These are phyloP conservation scores for Endoconidiophora laricicola DNA, from an alignment of 2,329 filamentous ascomycete species.

Conservation along the genomic window DNA sequence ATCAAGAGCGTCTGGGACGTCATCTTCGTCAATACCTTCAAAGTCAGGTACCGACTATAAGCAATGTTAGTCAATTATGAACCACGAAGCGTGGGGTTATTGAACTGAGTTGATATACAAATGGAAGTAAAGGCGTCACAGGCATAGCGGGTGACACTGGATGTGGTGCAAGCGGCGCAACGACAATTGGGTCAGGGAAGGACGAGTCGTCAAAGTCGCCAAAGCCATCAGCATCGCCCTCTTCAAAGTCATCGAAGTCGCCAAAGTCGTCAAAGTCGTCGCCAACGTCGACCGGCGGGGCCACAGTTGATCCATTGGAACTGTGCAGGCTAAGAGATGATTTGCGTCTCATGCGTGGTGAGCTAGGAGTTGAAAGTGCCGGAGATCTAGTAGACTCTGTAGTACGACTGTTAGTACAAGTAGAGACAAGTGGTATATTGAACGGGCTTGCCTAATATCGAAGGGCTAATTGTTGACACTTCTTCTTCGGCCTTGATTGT, in stretches of 20 bases:
- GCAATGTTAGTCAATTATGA: conserved; percentile 1
- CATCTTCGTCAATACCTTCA: conserved; percentile 41
- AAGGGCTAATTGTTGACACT: neutral
- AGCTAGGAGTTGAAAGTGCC: conserved; percentile 15
- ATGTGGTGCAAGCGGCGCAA: conserved; percentile 18
- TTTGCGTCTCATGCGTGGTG: conserved; percentile 4
- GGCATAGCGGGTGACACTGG: conserved; percentile 16
- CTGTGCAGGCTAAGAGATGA: conserved; percentile 7
- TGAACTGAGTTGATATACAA: conserved; percentile 21
- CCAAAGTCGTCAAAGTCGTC: conserved; percentile 42
- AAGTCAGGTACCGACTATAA: conserved; percentile 50
- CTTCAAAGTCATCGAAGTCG: conserved; percentile 48
- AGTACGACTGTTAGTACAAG: neutral
- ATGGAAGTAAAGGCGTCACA: conserved; percentile 26
- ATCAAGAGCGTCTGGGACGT: conserved; percentile 42
- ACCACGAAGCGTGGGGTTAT: neutral
- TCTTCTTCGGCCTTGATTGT: neutral
- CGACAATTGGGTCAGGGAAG: conserved; percentile 41
- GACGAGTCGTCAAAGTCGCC: conserved; percentile 53
- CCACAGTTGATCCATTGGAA: conserved; percentile 13
- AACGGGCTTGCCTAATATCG: neutral
- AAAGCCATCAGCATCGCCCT: conserved; percentile 39
- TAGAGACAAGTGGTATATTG: neutral
- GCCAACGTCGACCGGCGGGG: neutral
- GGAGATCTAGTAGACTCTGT: conserved; percentile 9